Conservation (phyloP, 2,329 filamentous ascomycete genomes). For the Alternaria burnsii region DNA sequence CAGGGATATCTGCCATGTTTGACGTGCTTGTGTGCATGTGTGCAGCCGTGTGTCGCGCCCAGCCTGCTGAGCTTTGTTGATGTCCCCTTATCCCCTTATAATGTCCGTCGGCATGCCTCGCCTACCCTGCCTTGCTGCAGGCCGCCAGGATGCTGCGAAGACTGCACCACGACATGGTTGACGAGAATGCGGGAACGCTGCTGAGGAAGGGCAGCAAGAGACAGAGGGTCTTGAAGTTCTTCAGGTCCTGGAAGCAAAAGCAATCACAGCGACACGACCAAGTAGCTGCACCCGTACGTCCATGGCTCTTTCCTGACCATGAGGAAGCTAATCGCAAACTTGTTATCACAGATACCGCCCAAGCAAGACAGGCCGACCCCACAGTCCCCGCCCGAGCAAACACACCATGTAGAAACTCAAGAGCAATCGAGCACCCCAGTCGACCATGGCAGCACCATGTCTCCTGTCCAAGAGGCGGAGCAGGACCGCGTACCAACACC, state of each 20-base stretch:
- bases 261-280: constrained; percentile 24
- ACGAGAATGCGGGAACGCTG: constrained; percentile 30
- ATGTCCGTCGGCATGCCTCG: constrained; percentile 34
- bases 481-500: constrained; percentile 22
- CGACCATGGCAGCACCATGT: constrained; percentile 18
- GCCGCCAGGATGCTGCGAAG: constrained; percentile 42
- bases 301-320: constrained; percentile 9
- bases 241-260: constrained; percentile 39
- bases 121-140: constrained; percentile 16
- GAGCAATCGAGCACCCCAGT: constrained; percentile 21
- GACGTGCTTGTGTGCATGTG: constrained; percentile 31
- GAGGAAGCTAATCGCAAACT: constrained; percentile 28
- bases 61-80: constrained; percentile 35
- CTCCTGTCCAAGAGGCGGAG: constrained; percentile 18
- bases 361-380: constrained; percentile 13
- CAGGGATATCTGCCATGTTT: constrained; percentile 44
- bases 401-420: constrained; percentile 12
- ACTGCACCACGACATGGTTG: constrained; percentile 32
- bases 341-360: constrained; percentile 26
- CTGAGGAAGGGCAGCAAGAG: constrained; percentile 42
- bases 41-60: constrained; percentile 21
- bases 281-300: constrained; percentile 29
- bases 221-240: constrained; percentile 43
- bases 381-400: constrained; percentile 28
- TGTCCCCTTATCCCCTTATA: constrained; percentile 26